Evolutionary conservation across 768 basidiomycete species (phyloP).

Genomic region (Hericium erinaceus): DNA sequence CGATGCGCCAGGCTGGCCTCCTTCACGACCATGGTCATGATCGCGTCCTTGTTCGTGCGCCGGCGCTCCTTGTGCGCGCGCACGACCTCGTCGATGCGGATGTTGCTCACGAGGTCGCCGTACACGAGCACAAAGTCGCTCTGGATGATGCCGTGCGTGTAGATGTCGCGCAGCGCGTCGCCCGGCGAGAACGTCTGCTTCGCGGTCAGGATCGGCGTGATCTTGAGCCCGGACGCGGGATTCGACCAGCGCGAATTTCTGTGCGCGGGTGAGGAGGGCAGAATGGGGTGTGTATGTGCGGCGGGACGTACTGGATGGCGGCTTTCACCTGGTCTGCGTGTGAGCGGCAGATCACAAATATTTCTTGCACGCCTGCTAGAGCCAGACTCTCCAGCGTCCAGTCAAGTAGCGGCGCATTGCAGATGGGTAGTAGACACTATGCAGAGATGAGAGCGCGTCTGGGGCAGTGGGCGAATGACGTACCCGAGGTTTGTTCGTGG

Average conservation of each 20-base stretch:
- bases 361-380: slow-evolving; percentile 91
- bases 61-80: slow-evolving; percentile 81
- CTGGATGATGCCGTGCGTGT: slow-evolving; percentile 83
- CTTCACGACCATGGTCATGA: slow-evolving; percentile 94
- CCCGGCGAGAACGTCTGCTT: slow-evolving; percentile 84
- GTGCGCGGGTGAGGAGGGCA: slow-evolving; percentile 1
- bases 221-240: slow-evolving; percentile 69
- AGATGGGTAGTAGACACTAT: slow-evolving; percentile 87
- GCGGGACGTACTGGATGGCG: slow-evolving; percentile 65
- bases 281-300: not conserved
- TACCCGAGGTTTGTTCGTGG: slow-evolving; percentile 78
- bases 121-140: slow-evolving; percentile 86
- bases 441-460: slow-evolving; percentile 11
- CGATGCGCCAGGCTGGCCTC: slow-evolving; percentile 64
- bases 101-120: slow-evolving; percentile 89
- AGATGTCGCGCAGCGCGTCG: slow-evolving; percentile 90
- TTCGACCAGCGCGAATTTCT: slow-evolving; percentile 84
- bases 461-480: slow-evolving; percentile 19
- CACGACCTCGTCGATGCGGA: slow-evolving; percentile 84
- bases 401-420: slow-evolving; percentile 86
- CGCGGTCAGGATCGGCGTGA: slow-evolving; percentile 77
- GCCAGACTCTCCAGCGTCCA: slow-evolving; percentile 97
- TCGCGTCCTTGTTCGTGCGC: slow-evolving; percentile 82
- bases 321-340: slow-evolving; percentile 80
- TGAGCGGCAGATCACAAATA: slow-evolving; percentile 90